A percentile compares a stretch with the other conserved stretches of the same genome.
Conservation (phyloP, 768 basidiomycete genomes). For the Lentinula aciculospora region DNA sequence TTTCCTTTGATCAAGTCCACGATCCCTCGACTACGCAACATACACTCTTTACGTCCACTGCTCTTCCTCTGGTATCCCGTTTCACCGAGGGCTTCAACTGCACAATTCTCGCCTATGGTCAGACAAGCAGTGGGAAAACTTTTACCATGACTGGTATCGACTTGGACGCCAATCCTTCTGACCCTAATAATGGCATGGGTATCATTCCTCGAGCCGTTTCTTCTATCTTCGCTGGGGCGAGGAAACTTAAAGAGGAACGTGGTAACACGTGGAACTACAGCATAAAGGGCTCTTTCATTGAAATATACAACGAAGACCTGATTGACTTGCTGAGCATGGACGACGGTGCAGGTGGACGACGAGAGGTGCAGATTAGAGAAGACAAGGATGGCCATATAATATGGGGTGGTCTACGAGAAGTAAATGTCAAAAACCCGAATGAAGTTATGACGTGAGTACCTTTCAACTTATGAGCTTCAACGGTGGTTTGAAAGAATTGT, state of each 20-base stretch:
- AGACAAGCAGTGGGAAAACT: slow-evolving; percentile 95
- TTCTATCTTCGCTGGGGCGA: slow-evolving; percentile 76
- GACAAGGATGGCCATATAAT: slow-evolving; percentile 96
- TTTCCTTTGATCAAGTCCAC: slow-evolving; percentile 94
- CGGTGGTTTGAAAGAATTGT: slow-evolving; percentile 16
- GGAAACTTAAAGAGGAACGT: slow-evolving; percentile 72
- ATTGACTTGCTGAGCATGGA: slow-evolving; percentile 87
- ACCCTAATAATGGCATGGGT: slow-evolving; percentile 81
- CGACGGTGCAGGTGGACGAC: slow-evolving; percentile 56
- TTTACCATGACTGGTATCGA: slow-evolving; percentile 98
- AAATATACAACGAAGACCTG: slow-evolving; percentile 98
- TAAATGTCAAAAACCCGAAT: slow-evolving; percentile 71
- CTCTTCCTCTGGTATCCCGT: slow-evolving; percentile 77
- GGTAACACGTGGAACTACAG: slow-evolving; percentile 69
- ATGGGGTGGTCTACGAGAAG: slow-evolving; percentile 93
- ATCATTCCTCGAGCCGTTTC: slow-evolving; percentile 94
- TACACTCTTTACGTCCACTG: slow-evolving; percentile 79
- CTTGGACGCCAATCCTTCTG: slow-evolving; percentile 81
- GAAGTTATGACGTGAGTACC: slow-evolving; percentile 89
- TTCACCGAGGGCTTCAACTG: slow-evolving; percentile 96
- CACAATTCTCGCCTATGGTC: slow-evolving; percentile 96
- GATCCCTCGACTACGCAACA: slow-evolving; percentile 81
- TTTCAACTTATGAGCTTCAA: slow-evolving; percentile 3
- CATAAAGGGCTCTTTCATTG: slow-evolving; percentile 90
- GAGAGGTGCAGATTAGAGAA: slow-evolving; percentile 93